Evolutionary conservation across 108 stramenopile species (phyloP), one percentile per base, ranked within the genome.

Genomic region (Mediolabrus comicus): DNA sequence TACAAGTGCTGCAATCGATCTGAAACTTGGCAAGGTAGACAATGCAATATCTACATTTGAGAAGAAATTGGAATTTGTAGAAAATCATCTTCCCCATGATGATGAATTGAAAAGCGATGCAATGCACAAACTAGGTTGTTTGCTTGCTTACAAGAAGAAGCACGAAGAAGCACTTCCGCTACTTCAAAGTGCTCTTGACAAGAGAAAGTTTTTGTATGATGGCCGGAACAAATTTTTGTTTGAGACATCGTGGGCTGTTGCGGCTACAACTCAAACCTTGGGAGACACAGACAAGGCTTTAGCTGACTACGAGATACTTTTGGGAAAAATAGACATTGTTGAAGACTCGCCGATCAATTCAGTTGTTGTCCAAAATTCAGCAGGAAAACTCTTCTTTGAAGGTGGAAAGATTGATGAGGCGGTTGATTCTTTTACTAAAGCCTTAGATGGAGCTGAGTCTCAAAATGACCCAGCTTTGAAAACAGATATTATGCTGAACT

Each of bases 211-310:
- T 39, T 49, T 77, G 64, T 77, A 65, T 55, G 49, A 77, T n/a
- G 63, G 53, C 33, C 70, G 53, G 36, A 64, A 59, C 46, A 70
- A 65, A 65, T 65, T 38, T 31, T 59, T 77, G 49, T 65, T 77
- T 8, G 76, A 77, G 53, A 53, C 76, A 39, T 64, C 69, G 27
- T 77, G 76, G 76, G 76, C 67, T 54, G 76, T 77, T 36, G 76
- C 76, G 10, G 63, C 76, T 28, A 66, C 76, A 26, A 69, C 54
- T 30, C 76, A 65, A 35, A 33, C 49, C 13, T 13, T 70, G 3
- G 76, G 76, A 35, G 64, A 77, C 19, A 69, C 27, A 17, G 49
- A 56, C 36, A 69, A 34, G 29, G 68, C 76, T 13, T 62, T 77
- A 14, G 59, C 41, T 16, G 76, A 70, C 29, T 77, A 77, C 53